phyloP scores from a whole-genome alignment of 2,329 filamentous ascomycete species.

The Geosmithia putterillii region DNA sequence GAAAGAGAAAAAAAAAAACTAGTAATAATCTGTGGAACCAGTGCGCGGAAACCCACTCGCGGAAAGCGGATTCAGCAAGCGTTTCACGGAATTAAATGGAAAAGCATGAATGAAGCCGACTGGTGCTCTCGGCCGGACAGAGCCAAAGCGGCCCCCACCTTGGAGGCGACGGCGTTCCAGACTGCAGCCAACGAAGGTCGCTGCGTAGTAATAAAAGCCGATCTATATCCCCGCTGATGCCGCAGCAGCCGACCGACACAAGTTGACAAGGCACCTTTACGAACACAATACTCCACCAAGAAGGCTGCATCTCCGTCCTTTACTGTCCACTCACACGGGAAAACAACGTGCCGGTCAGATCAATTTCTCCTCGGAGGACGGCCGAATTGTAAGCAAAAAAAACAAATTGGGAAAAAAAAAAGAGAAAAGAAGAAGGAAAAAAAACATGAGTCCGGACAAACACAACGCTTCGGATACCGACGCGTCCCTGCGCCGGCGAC shows the following conservation, averaged over 20 bases:
- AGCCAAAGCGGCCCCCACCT: too few relatives aligned
- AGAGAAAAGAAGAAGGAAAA: neutral
- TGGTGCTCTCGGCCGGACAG: neutral
- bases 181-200: neutral
- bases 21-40: too few relatives aligned
- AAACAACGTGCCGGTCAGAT: neutral
- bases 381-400: neutral
- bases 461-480: neutral
- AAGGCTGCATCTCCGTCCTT: neutral
- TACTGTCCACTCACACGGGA: neutral
- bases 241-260: neutral
- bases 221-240: neutral
- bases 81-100: neutral
- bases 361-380: neutral
- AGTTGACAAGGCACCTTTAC: too few relatives aligned
- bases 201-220: neutral
- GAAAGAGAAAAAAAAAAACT: neutral
- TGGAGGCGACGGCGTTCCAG: neutral
- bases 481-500: slow-evolving; percentile 5
- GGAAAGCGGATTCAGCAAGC: neutral
- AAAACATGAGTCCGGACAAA: neutral
- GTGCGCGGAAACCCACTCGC: neutral
- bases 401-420: neutral
- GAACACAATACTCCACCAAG: neutral
- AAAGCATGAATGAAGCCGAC: neutral